Evolutionary conservation across 2,329 filamentous ascomycete species (phyloP), one percentile per base, ranked within the genome.

Genomic region (Sporothrix humicola): DNA sequence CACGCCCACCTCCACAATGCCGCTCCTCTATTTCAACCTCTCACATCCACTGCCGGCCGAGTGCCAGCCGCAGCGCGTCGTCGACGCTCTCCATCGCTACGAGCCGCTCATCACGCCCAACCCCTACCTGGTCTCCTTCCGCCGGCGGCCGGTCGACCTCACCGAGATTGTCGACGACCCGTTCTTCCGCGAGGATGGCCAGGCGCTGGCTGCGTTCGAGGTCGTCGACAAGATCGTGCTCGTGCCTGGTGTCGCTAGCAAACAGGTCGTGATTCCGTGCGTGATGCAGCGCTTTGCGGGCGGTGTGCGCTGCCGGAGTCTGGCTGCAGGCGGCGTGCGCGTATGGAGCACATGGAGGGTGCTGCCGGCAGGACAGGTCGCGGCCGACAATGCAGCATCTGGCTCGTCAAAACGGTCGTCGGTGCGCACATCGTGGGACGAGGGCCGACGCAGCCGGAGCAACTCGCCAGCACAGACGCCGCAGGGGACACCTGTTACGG

Each of bases 261-360:
- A 82, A 76, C 81, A 82, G 46, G 80, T 86, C 52, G 76, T 76
- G 70, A 82, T 86, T 73, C 82, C 82, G 4, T 83, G 82, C 74
- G 80, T 84, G 42, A 85, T 86, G 75, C 84, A 86, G 77, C 80
- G 78, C 74, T 81, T 83, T 46, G 79, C 79, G 26, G 77, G 80
- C 50, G 84, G 84, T 66, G 78, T 84, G 44, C 81, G 84, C n/a
- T 82, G 82, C 71, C 80, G 84, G 54, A 84, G 83, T 68, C 79
- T 83, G 56, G 84, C 84, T 4, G 79, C 81, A 2, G 83, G 79
- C 31, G 84, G 84, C 52, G 83, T 86, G 26, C 79, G 80, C 17
- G 81, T 86, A 71, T 82, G 84, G 79, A 82, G 81, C 73, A 79
- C 79, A 26, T 82, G 82, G 76, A 79, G 80, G 72, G 79, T 82